Base-by-base conservation (phyloP, 345 rosid genomes). In the Trapa incisa region DNA sequence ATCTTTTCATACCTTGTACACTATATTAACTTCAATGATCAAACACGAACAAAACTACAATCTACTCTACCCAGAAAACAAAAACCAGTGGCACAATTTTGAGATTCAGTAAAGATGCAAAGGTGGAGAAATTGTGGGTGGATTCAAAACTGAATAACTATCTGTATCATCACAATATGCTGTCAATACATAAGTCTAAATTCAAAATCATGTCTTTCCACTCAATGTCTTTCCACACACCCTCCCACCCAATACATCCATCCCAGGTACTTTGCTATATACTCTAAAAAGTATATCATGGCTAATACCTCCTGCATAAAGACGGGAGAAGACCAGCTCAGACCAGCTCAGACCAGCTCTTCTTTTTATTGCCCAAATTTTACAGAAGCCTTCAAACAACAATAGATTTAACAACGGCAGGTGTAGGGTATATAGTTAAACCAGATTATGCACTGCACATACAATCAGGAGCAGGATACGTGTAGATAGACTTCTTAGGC, bases 381-480 rank as follows among this genome's bases (percentile, higher is more conserved):
- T 54, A 54, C 60, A 54, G 29, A 54, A 54, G 60, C 60, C 60
- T 35, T 6, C 60, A n/a, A 22, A 54, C 11, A 54, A n/a, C 17
- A 54, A 54, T 54, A 54, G 35, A 7, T 6, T 35, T 54, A 35
- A 54, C 22, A 54, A 4, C 11, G 29, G 60, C 17, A 54, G 60
- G 35, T 54, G 60, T 54, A 15, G 60, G 60, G 60, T 7, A n/a
- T 8, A 54, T 33, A 22, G 29, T n/a, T 54, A 54, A 54, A 54
- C 9, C 33, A 8, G 32, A n/a, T 82, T 65, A 87, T 58, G 76
- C 85, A 32, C 81, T 80, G 68, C 97, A 94, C 96, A 91, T 87
- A 70, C 97, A 94, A 78, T 91, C 97, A 16, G 99, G 97, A 61
- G 93, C 96, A 6, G 99, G 96, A 70, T 94, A 94, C 32, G 97